phyloP scores from a whole-genome alignment of 345 rosid genomes.

The Pistacia atlantica region DNA sequence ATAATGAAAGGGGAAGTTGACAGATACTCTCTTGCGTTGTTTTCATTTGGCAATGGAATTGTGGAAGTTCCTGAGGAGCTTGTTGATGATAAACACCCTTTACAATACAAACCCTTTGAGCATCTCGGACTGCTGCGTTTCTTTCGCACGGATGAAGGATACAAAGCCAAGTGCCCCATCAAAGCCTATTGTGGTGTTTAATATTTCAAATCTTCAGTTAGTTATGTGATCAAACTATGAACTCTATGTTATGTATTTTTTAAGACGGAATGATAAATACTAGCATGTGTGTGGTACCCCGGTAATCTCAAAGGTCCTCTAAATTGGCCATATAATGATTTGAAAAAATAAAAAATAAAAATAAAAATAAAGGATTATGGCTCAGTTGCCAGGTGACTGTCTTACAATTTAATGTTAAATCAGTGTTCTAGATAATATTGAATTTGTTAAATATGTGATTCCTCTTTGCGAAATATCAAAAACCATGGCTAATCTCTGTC shows the following conservation, averaged over 20 bases:
- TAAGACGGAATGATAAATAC: too few relatives aligned
- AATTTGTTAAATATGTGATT: too few relatives aligned
- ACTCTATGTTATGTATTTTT: not conserved
- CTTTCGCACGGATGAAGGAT: constrained; percentile 44
- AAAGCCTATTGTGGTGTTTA: constrained; percentile 51
- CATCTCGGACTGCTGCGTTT: constrained; percentile 45
- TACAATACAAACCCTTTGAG: constrained; percentile 48
- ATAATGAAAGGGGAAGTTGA: constrained; percentile 39
- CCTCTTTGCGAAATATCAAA: too few relatives aligned
- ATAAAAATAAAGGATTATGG: not conserved
- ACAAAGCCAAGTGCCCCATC: constrained; percentile 43
- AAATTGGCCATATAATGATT: not conserved
- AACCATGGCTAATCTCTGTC: too few relatives aligned
- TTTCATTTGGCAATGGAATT: constrained; percentile 43
- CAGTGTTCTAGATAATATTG: not conserved
- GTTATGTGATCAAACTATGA: not conserved
- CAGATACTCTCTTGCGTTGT: constrained; percentile 50
- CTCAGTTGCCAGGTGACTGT: not conserved
- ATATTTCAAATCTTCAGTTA: not conserved
- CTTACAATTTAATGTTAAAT: not conserved
- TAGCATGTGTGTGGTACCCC: not conserved
- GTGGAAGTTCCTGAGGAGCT: constrained; percentile 45
- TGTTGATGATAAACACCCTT: constrained; percentile 49
- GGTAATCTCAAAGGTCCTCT: not conserved
- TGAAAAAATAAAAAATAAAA: too few relatives aligned